Evolutionary conservation across 192 early-diverging fungal genomes (phyloP), one percentile per base, ranked within the genome.

Genomic region (Thamnidium elegans): DNA sequence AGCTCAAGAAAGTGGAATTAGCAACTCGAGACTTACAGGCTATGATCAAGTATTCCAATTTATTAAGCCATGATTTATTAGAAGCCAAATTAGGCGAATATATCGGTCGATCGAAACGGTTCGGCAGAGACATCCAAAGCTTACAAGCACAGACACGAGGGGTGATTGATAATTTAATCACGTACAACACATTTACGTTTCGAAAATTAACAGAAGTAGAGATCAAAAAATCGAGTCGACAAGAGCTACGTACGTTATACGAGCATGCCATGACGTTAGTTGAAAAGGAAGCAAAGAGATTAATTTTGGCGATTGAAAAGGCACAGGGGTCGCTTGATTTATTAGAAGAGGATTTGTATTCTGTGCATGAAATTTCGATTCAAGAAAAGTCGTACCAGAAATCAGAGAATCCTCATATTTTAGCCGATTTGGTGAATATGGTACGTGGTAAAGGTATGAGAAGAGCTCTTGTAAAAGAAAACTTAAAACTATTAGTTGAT

Each of bases 111-210:
- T 76, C 82, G 11, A 67, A 72, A 36, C 47, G 20, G 0, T 69
- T 78, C 34, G 70, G 76, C n/a, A 56, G 80, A 42, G 62, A 80
- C 32, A 45, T 83, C n/a, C 79, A 81, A 54, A 66, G 69, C 5
- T 43, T 84, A 46, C 77, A 84, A 44, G 68, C 79, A 10, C 69
- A 76, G 20, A 76, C 80, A 5, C 78, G 76, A 44, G 77, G 73
- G 8, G 78, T 77, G 1, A 60, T 84, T 31, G 82, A 84, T 65
- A 79, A 79, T n/a, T 21, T 84, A 8, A 78, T 78, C 23, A 79
- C 81, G 9, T 71, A 79, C 66, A 81, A 84, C 32, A 67, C 71
- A 17, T 80, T 75, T 54, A 71, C 70, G 4, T 60, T 78, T 19
- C 58, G 67, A 46, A 55, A 65, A 45, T 45, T 78, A 20, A 52